Conservation (phyloP, 257 asterid genomes). For the Solanum raphanifolium region DNA sequence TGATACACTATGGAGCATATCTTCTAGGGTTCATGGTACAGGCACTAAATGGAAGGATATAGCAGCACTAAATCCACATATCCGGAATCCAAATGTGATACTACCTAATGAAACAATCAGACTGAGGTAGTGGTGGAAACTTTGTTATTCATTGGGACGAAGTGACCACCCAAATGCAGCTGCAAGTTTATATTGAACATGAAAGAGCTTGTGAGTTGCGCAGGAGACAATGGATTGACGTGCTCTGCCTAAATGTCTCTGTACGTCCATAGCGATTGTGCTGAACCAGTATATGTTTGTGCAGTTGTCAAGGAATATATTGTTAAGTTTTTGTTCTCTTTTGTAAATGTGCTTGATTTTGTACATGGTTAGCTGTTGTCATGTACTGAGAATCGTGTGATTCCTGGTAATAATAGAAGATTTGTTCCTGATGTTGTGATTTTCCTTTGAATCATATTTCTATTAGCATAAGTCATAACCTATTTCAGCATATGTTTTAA, state of each 20-base stretch:
- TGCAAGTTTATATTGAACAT: not conserved
- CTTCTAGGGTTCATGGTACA: conserved; percentile 46
- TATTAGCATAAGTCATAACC: not conserved
- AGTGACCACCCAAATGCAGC: not conserved
- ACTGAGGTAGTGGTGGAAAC: conserved; percentile 13
- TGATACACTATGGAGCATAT: conserved; percentile 78
- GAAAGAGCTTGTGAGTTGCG: not conserved
- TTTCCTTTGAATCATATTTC: not conserved
- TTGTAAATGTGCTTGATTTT: conserved; percentile 1
- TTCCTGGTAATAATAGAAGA: not conserved
- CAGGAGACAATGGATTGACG: not conserved
- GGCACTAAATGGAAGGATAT: conserved; percentile 47
- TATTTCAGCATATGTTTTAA: not conserved
- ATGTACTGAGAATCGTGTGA: not conserved
- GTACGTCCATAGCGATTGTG: not conserved
- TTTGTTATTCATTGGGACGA: not conserved
- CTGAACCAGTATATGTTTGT: not conserved
- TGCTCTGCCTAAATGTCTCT: not conserved
- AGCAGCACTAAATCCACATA: conserved; percentile 42
- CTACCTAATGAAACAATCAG: conserved; percentile 38
- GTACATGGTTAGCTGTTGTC: not conserved
- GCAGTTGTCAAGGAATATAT: not conserved
- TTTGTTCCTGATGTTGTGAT: not conserved
- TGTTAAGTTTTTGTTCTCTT: not conserved
- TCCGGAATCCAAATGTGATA: conserved; percentile 51